These are phyloP conservation scores for Lycium ferocissimum DNA, from an alignment of 257 asterid genomes.

Conservation along the genomic window DNA sequence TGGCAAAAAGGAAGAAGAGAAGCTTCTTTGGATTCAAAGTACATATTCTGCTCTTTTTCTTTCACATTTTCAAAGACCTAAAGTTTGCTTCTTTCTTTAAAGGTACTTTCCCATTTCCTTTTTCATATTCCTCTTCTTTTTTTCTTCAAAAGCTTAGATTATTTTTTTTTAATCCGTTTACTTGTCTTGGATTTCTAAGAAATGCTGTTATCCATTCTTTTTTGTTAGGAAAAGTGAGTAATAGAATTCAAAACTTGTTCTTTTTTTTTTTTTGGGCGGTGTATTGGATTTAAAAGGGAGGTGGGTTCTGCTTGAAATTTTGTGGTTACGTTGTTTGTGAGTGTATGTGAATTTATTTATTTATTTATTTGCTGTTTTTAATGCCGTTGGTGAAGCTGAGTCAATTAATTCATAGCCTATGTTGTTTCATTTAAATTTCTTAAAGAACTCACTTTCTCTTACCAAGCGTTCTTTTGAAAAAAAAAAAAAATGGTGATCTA, in stretches of 20 bases:
- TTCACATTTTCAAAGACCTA: constrained; percentile 24
- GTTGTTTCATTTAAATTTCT: not conserved
- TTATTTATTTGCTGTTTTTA: not conserved
- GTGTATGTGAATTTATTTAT: not conserved
- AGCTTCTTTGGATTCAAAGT: constrained; percentile 3
- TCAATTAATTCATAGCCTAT: not conserved
- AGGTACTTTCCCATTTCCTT: constrained; percentile 26
- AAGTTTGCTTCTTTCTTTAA: not conserved
- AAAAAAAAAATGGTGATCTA: too few relatives aligned
- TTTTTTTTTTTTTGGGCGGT: not conserved
- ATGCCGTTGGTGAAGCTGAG: not conserved
- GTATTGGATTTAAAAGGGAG: not conserved
- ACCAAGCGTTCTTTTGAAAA: not conserved
- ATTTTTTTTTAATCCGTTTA: not conserved
- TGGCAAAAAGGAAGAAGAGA: not conserved
- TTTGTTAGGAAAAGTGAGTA: not conserved
- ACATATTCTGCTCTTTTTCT: not conserved
- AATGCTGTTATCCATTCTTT: not conserved
- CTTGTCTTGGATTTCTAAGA: not conserved
- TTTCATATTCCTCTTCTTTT: not conserved
- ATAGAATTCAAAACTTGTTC: not conserved
- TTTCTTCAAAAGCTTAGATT: not conserved
- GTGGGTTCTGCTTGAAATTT: not conserved
- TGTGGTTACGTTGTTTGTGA: not conserved
- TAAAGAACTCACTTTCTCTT: not conserved